phyloP scores from a whole-genome alignment of 768 basidiomycete genomes.

The Scleroderma citrinum region DNA sequence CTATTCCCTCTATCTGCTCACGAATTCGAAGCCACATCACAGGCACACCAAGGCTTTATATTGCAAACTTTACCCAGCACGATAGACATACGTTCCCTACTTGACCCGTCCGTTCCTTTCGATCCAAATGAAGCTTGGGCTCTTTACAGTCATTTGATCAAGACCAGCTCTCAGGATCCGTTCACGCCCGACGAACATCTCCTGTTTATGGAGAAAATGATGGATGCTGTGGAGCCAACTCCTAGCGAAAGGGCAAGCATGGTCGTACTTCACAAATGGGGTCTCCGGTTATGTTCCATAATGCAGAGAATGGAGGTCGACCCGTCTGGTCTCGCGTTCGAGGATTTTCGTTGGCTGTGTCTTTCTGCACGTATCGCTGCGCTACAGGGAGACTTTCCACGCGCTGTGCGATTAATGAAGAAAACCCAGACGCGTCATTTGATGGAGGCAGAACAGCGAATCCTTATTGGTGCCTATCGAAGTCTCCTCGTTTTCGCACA shows the following conservation, averaged over 20 bases:
- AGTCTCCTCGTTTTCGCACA: slow-evolving; percentile 33
- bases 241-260: slow-evolving; percentile 13
- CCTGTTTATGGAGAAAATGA: slow-evolving; percentile 23
- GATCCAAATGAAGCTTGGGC: slow-evolving; percentile 38
- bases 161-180: background rate
- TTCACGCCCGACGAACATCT: slow-evolving; percentile 20
- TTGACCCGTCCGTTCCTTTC: slow-evolving; percentile 17
- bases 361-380: slow-evolving; percentile 30
- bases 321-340: slow-evolving; percentile 14
- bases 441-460: slow-evolving; percentile 14
- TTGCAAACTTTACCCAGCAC: background rate
- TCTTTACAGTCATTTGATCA: slow-evolving; percentile 24
- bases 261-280: slow-evolving; percentile 29
- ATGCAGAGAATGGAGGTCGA: slow-evolving; percentile 24
- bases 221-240: slow-evolving; percentile 9
- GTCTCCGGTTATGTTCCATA: slow-evolving; percentile 30
- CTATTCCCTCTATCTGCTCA: slow-evolving; percentile 4
- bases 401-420: slow-evolving; percentile 26
- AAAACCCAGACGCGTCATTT: slow-evolving; percentile 18
- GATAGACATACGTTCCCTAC: slow-evolving; percentile 16
- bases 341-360: slow-evolving; percentile 20
- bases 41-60: slow-evolving; percentile 4
- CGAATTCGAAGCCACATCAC: slow-evolving; percentile 6
- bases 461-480: slow-evolving; percentile 30
- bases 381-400: slow-evolving; percentile 31